Percentiles rank a stretch among this genome's conserved stretches.
Conservation (phyloP, 2,329 filamentous ascomycete species). For the Penicillium sp. region DNA sequence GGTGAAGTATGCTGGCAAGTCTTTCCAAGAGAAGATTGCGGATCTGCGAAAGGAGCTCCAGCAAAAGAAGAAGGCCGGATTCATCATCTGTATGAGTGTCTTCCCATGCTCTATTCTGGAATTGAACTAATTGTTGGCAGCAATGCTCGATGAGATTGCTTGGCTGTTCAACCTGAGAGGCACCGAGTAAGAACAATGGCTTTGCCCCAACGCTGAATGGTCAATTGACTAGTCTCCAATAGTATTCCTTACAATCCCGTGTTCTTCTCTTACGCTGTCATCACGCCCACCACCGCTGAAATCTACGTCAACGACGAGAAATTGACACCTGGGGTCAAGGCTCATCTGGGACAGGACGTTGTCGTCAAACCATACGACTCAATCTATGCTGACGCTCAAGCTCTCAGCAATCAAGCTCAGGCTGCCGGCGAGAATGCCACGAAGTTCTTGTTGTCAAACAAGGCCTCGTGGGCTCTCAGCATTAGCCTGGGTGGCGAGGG, state of each 20-base stretch:
- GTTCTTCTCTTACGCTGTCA: constrained; percentile 91
- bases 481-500: constrained; percentile 80
- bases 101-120: background rate
- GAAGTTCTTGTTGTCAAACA: constrained; percentile 83
- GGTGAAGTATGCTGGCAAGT: constrained; percentile 73
- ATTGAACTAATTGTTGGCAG: constrained; percentile 29
- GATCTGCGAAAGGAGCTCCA: constrained; percentile 87
- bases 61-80: constrained; percentile 81
- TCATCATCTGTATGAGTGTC: constrained; percentile 65
- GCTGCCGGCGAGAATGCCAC: constrained; percentile 38
- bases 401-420: constrained; percentile 51
- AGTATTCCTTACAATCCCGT: constrained; percentile 95
- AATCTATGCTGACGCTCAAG: constrained; percentile 74
- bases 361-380: constrained; percentile 74
- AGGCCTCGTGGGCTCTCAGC: constrained; percentile 88
- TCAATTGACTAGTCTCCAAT: constrained; percentile 6
- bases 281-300: constrained; percentile 71
- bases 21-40: constrained; percentile 74
- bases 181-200: constrained; percentile 59
- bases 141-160: constrained; percentile 92
- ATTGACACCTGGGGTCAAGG: constrained; percentile 63
- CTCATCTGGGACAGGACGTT: constrained; percentile 67
- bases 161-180: constrained; percentile 98
- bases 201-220: background rate
- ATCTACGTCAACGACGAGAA: constrained; percentile 83